Evolutionary conservation across 495 filamentous ascomycete genomes (phyloP).

Genomic region (Antarctomyces pellizariae): DNA sequence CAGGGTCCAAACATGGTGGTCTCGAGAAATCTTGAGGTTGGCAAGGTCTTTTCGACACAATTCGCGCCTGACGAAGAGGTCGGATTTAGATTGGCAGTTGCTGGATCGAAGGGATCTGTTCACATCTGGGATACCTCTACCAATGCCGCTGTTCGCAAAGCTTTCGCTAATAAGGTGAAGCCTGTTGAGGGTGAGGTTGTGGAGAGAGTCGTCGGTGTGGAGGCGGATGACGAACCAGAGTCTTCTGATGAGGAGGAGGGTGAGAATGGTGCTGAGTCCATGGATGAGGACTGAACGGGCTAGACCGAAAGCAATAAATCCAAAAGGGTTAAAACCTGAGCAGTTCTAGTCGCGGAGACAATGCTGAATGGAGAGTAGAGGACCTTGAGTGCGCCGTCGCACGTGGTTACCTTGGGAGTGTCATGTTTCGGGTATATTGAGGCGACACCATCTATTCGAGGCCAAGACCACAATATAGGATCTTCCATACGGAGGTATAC

Average conservation of each 20-base stretch:
- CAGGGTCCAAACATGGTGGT: conserved; percentile 70
- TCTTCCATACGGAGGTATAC: too few relatives aligned
- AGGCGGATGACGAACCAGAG: conserved; percentile 33
- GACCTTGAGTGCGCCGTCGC: neutral
- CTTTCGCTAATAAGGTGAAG: conserved; percentile 53
- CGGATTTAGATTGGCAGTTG: conserved; percentile 74
- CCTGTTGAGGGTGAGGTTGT: conserved; percentile 35
- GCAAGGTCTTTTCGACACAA: conserved; percentile 74
- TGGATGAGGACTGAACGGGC: conserved; percentile 52
- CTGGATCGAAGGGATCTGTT: conserved; percentile 81
- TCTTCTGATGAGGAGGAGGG: conserved; percentile 36
- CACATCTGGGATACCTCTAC: conserved; percentile 95
- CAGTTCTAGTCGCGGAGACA: too few relatives aligned
- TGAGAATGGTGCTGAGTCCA: conserved; percentile 57
- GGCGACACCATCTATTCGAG: too few relatives aligned
- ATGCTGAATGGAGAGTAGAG: neutral
- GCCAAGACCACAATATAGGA: too few relatives aligned
- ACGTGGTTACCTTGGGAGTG: too few relatives aligned
- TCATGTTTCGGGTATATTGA: too few relatives aligned
- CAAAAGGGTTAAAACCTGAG: too few relatives aligned
- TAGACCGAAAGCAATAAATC: too few relatives aligned
- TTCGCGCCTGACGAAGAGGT: conserved; percentile 83
- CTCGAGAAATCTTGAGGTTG: conserved; percentile 72
- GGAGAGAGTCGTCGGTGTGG: conserved; percentile 55
- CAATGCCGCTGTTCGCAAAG: conserved; percentile 67